These are phyloP conservation scores for Aspergillus neotritici DNA, from an alignment of 2,329 filamentous ascomycete species.

Conservation along the genomic window DNA sequence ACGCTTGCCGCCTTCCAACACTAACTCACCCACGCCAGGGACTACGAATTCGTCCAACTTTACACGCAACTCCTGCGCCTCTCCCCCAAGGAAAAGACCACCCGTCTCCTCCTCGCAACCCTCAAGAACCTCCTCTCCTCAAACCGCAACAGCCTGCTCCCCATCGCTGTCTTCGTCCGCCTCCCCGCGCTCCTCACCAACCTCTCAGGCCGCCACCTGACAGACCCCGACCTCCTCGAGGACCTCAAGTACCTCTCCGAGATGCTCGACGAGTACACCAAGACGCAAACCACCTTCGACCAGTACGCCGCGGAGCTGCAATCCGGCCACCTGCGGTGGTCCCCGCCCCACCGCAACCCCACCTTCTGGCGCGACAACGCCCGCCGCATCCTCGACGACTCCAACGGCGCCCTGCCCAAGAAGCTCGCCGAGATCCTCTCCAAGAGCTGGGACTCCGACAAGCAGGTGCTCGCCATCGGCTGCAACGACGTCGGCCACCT, in stretches of 20 bases:
- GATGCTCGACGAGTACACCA: constrained; percentile 80
- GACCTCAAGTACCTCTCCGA: constrained; percentile 47
- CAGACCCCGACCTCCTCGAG: constrained; percentile 46
- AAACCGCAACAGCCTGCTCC: constrained; percentile 65
- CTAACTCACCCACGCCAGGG: constrained; percentile 48
- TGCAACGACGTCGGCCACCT: constrained; percentile 88
- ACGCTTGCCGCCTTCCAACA: constrained; percentile 10
- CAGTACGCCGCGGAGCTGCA: constrained; percentile 74
- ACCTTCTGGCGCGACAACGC: constrained; percentile 92
- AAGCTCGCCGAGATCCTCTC: constrained; percentile 81
- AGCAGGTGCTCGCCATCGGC: constrained; percentile 80
- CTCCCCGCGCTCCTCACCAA: constrained; percentile 61
- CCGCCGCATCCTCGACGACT: constrained; percentile 74
- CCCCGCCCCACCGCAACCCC: constrained; percentile 78
- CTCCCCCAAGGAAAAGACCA: constrained; percentile 97
- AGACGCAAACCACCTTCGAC: constrained; percentile 62
- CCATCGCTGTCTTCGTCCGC: constrained; percentile 77
- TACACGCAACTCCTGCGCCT: constrained; percentile 89
- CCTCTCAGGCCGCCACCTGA: constrained; percentile 49
- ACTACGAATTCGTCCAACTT: constrained; percentile 85
- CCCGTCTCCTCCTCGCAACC: constrained; percentile 80
- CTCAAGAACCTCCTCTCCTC: constrained; percentile 78
- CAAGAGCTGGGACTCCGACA: constrained; percentile 77
- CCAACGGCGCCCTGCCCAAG: constrained; percentile 70
- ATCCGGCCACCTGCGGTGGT: constrained; percentile 85